Base-by-base conservation (phyloP, 768 basidiomycete genomes). In the Tylopilus balloui region DNA sequence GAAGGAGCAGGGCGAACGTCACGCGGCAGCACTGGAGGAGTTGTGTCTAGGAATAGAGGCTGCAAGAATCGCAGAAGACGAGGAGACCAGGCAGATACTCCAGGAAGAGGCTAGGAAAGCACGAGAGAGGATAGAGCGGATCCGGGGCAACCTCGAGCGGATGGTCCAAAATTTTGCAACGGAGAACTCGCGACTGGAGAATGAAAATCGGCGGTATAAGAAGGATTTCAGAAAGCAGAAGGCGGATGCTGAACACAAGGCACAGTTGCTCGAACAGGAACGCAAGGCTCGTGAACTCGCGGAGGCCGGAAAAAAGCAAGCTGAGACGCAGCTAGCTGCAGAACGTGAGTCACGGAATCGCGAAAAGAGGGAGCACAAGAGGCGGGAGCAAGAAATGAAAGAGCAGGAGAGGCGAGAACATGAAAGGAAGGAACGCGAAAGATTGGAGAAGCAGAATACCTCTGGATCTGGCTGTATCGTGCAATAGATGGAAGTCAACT, bases 31-130 rank as follows among this genome's bases (percentile, higher is more conserved):
- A 52, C 60, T 80, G 45, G 63, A 65, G 14, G 62, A 63, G 0
- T 62, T 84, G 13, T 68, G 73, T 52, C 50, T 63, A 12, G 77
- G 78, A 38, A 76, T 78, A 64, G 68, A 73, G 50, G 72, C 70
- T 13, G 73, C 77, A 3, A 69, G 71, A 47, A 58, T 69, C 11
- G 55, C 52, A 25, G 70, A 76, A 27, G 76, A 78, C 48, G 73
- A 74, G 45, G 77, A 75, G 54, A 75, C 71, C 2, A 63, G 63
- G 42, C 55, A 54, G 37, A 71, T 75, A 53, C 64, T 79, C 15
- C 74, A 73, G 42, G 57, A 66, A 17, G 77, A 76, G 45, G 67
- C 68, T 6, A 64, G 56, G 50, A 70, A 67, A 47, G 64, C 75
- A n/a, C 68, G 73, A 49, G 59, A 61, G n/a, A 73, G 72, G 51